Conservation (phyloP, 2,329 filamentous ascomycete species). For the Claviceps quebecensis region DNA sequence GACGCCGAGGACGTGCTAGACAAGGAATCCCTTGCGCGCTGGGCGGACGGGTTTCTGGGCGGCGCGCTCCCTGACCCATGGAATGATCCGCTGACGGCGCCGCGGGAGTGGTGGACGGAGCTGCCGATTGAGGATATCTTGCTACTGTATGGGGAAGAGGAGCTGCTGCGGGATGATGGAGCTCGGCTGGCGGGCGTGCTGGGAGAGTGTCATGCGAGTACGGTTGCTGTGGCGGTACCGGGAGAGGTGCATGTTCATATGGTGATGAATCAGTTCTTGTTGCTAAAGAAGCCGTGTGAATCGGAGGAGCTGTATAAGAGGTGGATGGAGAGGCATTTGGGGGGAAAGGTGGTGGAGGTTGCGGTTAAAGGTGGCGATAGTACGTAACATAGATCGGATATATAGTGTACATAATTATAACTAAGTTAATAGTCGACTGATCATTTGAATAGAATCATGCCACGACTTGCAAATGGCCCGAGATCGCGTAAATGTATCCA, state of each 20-base stretch:
- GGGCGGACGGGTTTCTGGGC: conserved; percentile 1
- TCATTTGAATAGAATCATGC: too few species aligned
- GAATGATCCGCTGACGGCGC: conserved; percentile 6
- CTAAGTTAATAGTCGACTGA: too few species aligned
- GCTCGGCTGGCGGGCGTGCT: background rate
- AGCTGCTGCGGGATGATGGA: conserved; percentile 2
- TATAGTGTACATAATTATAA: too few species aligned
- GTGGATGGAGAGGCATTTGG: conserved; percentile 3
- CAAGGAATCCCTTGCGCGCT: background rate
- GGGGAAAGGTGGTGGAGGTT: background rate
- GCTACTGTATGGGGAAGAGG: conserved; percentile 2
- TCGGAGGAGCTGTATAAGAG: conserved; percentile 1
- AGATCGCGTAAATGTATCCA: too few species aligned
- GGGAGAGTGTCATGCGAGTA: background rate
- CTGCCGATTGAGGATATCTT: conserved; percentile 2
- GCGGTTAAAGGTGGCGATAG: too few species aligned
- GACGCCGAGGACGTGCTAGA: conserved; percentile 1
- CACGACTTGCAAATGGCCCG: too few species aligned
- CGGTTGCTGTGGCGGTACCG: background rate
- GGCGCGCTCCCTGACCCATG: conserved; percentile 1
- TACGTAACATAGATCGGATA: too few species aligned
- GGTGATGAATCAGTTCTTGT: conserved; percentile 4
- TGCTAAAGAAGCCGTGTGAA: background rate
- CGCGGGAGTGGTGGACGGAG: conserved; percentile 3
- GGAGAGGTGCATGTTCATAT: conserved; percentile 4